phyloP scores from a whole-genome alignment of 495 filamentous ascomycete genomes.

The Xylaria sp. region DNA sequence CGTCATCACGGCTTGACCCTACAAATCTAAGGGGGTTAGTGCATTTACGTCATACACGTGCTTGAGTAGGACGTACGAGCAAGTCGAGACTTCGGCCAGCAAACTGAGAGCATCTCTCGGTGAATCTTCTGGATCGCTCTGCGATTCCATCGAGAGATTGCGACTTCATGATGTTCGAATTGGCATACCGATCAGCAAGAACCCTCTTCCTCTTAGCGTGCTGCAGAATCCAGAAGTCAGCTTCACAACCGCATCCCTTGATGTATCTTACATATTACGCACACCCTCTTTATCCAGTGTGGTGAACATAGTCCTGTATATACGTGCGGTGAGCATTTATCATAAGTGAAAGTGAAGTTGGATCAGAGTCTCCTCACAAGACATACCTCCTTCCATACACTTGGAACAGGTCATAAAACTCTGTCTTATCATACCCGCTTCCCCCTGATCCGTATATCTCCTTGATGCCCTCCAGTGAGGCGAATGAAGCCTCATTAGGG shows the following conservation, averaged over 20 bases:
- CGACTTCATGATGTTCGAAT: conserved; percentile 65
- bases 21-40: conserved; percentile 30
- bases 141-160: conserved; percentile 60
- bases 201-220: conserved; percentile 66
- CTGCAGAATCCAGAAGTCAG: conserved; percentile 46
- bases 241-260: neutral
- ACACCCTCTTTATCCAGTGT: conserved; percentile 63
- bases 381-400: conserved; percentile 60
- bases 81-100: conserved; percentile 57
- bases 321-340: conserved; percentile 23
- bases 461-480: conserved; percentile 62
- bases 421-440: conserved; percentile 72
- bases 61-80: conserved; percentile 54
- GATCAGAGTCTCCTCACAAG: neutral
- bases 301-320: conserved; percentile 64
- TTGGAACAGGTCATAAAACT: conserved; percentile 69
- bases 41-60: neutral
- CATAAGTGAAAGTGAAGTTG: neutral
- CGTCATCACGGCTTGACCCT: neutral
- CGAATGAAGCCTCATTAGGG: conserved; percentile 69
- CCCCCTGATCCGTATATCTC: conserved; percentile 71
- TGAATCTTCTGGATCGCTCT: conserved; percentile 60
- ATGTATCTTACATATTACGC: conserved; percentile 30
- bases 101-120: conserved; percentile 54
- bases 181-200: conserved; percentile 70